Percentiles rank a stretch among this genome's conserved stretches.
Conservation (phyloP, 371 early-diverging fungal species). For the Zychaea mexicana region DNA sequence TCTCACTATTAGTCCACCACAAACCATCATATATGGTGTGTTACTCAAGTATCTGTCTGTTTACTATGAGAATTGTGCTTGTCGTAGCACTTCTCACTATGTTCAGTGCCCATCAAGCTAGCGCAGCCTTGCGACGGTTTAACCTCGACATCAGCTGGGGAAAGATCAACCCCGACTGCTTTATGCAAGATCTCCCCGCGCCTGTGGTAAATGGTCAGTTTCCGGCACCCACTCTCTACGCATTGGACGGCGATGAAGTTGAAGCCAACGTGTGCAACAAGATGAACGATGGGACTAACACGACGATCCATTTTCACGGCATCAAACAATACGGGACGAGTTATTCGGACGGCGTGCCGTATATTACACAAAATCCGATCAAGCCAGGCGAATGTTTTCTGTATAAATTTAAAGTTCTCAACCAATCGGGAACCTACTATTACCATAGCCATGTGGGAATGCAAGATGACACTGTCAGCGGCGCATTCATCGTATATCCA, state of each 20-base stretch:
- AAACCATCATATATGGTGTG: too few relatives aligned
- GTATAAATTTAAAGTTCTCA: constrained; percentile 42
- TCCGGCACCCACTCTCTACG: constrained; percentile 48
- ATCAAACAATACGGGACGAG: constrained; percentile 38
- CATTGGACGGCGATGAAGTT: constrained; percentile 36
- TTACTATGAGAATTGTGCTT: too few relatives aligned
- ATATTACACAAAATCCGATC: constrained; percentile 57
- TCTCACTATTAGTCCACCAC: too few relatives aligned
- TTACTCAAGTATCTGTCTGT: too few relatives aligned
- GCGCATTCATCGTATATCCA: constrained; percentile 46
- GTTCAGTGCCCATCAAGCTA: neutral
- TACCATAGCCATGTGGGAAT: constrained; percentile 51
- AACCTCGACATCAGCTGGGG: neutral
- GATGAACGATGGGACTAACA: constrained; percentile 4
- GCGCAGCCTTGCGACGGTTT: neutral
- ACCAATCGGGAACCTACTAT: constrained; percentile 55
- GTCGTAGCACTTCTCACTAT: neutral
- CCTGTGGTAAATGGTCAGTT: constrained; percentile 42
- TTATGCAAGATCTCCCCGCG: constrained; percentile 17
- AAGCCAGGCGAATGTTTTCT: constrained; percentile 46
- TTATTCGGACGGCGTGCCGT: constrained; percentile 58
- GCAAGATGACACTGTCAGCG: constrained; percentile 48
- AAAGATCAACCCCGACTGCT: constrained; percentile 2
- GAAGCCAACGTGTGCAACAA: constrained; percentile 39
- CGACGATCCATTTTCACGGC: constrained; percentile 45